Base-by-base conservation (phyloP, 2,329 filamentous ascomycete genomes). In the Canariomyces notabilis region DNA sequence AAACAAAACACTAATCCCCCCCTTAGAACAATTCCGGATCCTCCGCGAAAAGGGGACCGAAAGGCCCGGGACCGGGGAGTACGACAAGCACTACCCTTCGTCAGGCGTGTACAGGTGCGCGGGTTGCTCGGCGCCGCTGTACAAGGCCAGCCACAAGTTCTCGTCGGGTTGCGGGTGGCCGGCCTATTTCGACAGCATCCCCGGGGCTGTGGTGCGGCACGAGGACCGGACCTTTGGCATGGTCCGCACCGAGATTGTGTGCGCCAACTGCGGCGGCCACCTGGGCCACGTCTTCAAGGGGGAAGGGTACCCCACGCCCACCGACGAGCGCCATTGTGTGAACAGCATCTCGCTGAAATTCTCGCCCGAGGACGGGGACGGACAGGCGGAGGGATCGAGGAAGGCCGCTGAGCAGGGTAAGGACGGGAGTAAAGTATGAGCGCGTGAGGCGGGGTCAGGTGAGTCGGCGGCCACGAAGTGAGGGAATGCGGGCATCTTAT, bases 91-190 rank as follows among this genome's bases (percentile, higher is more conserved):
- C 73, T 78, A 83, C 63, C 82, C 89, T 1, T 67, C 76, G 0
- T 63, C 76, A 5, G 94, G 93, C 47, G 79, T 89, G 44, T 98
- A 97, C 72, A 82, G 76, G 37, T 98, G 93, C 68, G 87, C 87
- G 15, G 93, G 80, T 42, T 98, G 93, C 74, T 67, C 83, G 21
- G 79, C 89, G 6, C 90, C 93, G 5, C 80, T 98, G 15, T 98
- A 98, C 79, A 91, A 83, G 66, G 90, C 93, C 21, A 77, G 77
- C 53, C 90, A 95, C 70, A 98, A 98, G 68, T 98, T 98, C 77
- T 87, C 87, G 67, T 94, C 87, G 15, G 89, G 89, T 34, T 98
- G 93, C 68, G 93, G 93, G 51, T 98, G 93, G 93, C 93, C 93
- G 0, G 93, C 93, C 11, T 98, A 97, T 70, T 98, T 91, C 64